phyloP scores from a whole-genome alignment of 495 filamentous ascomycete genomes.

The Bacidia rubella region DNA sequence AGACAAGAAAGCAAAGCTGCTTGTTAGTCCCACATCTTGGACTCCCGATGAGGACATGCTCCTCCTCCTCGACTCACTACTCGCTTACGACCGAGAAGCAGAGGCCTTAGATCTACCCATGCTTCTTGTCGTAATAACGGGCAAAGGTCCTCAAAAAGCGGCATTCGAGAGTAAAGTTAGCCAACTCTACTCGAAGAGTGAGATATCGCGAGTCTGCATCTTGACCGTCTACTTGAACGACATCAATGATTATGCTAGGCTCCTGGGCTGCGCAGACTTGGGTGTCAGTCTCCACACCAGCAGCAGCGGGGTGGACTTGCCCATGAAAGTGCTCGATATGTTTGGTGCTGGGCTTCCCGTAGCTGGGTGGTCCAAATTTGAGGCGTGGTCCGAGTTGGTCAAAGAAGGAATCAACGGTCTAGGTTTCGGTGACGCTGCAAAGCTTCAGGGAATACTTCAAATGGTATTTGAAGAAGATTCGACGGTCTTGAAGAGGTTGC shows the following conservation, averaged over 20 bases:
- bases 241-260: slow-evolving; percentile 66
- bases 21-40: slow-evolving; percentile 92
- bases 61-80: slow-evolving; percentile 72
- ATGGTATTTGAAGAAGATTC: slow-evolving; percentile 44
- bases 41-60: slow-evolving; percentile 93
- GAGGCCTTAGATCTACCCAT: slow-evolving; percentile 35
- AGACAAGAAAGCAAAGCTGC: slow-evolving; percentile 41
- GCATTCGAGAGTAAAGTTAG: slow-evolving; percentile 55
- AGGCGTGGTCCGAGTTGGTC: slow-evolving; percentile 78
- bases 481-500: slow-evolving; percentile 45
- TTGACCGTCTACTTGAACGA: slow-evolving; percentile 64
- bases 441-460: slow-evolving; percentile 44
- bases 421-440: slow-evolving; percentile 56
- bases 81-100: slow-evolving; percentile 39
- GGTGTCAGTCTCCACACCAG: slow-evolving; percentile 87
- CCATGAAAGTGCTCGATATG: slow-evolving; percentile 99
- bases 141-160: slow-evolving; percentile 73
- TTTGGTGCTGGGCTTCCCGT: slow-evolving; percentile 90
- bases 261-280: slow-evolving; percentile 79
- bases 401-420: slow-evolving; percentile 72
- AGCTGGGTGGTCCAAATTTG: slow-evolving; percentile 66
- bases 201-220: slow-evolving; percentile 54
- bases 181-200: slow-evolving; percentile 40
- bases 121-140: slow-evolving; percentile 79
- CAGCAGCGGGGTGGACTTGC: slow-evolving; percentile 86